Conservation (phyloP, 352 stramenopile genomes). For the Pythium dissimile region DNA sequence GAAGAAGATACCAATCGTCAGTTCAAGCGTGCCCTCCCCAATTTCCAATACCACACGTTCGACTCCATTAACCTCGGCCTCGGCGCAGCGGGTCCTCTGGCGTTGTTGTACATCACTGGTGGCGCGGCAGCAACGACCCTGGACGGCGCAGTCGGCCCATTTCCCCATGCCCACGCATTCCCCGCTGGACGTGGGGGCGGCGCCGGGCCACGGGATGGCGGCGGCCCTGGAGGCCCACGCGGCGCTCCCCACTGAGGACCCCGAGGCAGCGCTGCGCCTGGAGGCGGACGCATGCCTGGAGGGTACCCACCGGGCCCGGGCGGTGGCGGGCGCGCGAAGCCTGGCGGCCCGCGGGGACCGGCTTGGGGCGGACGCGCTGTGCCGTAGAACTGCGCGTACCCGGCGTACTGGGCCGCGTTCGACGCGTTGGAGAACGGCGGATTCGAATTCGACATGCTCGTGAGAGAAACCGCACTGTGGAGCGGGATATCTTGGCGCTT, state of each 20-base stretch:
- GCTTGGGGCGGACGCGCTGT: constrained; percentile 19
- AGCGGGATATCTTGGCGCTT: too few species aligned
- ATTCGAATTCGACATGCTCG: constrained; percentile 22
- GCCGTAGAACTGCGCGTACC: constrained; percentile 23
- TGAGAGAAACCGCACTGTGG: background rate
- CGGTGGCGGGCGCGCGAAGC: constrained; percentile 31
- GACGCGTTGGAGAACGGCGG: constrained; percentile 19
- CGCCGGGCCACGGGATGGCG: constrained; percentile 17
- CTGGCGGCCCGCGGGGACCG: constrained; percentile 11
- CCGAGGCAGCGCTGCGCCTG: constrained; percentile 7
- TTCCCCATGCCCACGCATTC: constrained; percentile 74
- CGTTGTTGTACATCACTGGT: constrained; percentile 43
- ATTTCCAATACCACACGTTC: too few species aligned
- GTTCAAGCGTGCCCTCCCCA: too few species aligned
- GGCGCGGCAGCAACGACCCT: constrained; percentile 29
- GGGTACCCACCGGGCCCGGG: constrained; percentile 19
- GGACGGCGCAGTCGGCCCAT: constrained; percentile 24
- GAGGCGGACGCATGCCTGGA: constrained; percentile 10
- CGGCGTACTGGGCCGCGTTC: constrained; percentile 21
- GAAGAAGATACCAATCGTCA: background rate
- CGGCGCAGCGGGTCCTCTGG: background rate
- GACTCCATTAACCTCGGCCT: background rate
- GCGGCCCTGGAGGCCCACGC: constrained; percentile 9
- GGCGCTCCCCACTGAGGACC: constrained; percentile 9
- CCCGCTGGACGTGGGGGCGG: constrained; percentile 6